Percentiles rank a stretch among this genome's conserved stretches.
Evolutionary conservation across 225 moss, liverwort and hornwort genomes (phyloP).

Genomic region (Marchantia paleacea): DNA sequence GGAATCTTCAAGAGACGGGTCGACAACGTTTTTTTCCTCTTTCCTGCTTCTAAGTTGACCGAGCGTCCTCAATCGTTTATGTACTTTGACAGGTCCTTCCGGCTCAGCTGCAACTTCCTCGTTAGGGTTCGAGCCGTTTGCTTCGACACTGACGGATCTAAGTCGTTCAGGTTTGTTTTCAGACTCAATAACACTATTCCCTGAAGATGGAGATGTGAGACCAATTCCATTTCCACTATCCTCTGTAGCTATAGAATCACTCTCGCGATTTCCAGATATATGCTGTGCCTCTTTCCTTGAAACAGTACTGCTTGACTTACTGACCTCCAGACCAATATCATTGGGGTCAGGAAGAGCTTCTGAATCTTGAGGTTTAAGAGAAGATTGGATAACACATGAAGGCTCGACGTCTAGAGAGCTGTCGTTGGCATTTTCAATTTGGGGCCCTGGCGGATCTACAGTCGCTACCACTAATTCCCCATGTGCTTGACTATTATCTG

Average conservation of each 20-base stretch:
- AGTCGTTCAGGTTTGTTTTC: not conserved
- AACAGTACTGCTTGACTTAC: not conserved
- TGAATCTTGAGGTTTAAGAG: slow-evolving; percentile 12
- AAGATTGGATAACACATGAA: not conserved
- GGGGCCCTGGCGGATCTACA: not conserved
- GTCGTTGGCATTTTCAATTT: not conserved
- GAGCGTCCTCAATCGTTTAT: slow-evolving; percentile 77
- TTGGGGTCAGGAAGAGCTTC: not conserved
- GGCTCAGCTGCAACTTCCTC: slow-evolving; percentile 19
- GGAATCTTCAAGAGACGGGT: slow-evolving; percentile 26
- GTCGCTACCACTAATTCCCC: not conserved
- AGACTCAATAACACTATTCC: not conserved
- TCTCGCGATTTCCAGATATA: not conserved
- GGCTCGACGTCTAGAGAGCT: not conserved
- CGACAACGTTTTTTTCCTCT: slow-evolving; percentile 34
- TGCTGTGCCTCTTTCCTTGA: not conserved
- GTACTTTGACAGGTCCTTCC: slow-evolving; percentile 41
- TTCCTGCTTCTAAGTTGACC: slow-evolving; percentile 66
- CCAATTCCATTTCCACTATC: not conserved
- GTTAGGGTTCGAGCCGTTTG: slow-evolving; percentile 15
- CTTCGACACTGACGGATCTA: slow-evolving; percentile 21
- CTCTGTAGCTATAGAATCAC: not conserved
- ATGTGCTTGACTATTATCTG: not conserved
- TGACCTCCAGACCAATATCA: not conserved
- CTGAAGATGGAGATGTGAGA: not conserved